A percentile compares a stretch with the other conserved stretches of the same genome.
phyloP scores from a whole-genome alignment of 2,329 filamentous ascomycete species.

The Corinectria fuckeliana region DNA sequence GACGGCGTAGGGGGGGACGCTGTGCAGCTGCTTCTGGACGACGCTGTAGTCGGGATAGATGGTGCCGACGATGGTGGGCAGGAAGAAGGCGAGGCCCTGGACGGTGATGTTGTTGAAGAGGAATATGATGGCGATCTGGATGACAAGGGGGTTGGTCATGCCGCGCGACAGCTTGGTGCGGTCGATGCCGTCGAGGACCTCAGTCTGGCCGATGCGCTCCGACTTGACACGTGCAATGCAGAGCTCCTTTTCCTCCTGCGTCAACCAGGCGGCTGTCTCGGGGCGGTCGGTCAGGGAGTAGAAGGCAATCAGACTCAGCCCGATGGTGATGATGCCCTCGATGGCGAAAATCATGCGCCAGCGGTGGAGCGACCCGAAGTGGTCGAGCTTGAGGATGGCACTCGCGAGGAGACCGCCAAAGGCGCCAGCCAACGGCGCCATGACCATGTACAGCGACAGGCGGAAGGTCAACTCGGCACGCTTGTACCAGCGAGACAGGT shows the following conservation, averaged over 20 bases:
- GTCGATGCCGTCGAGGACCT: slow-evolving; percentile 68
- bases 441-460: slow-evolving; percentile 69
- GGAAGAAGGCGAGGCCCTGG: slow-evolving; percentile 70
- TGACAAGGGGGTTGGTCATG: slow-evolving; percentile 63
- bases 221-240: slow-evolving; percentile 66
- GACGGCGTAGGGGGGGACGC: slow-evolving; percentile 69
- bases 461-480: slow-evolving; percentile 68
- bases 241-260: slow-evolving; percentile 66
- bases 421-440: slow-evolving; percentile 69
- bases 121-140: slow-evolving; percentile 64
- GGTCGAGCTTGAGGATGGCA: slow-evolving; percentile 64
- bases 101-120: slow-evolving; percentile 71
- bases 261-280: slow-evolving; percentile 69
- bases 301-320: slow-evolving; percentile 63
- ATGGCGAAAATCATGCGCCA: slow-evolving; percentile 78
- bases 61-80: slow-evolving; percentile 67
- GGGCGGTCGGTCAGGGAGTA: slow-evolving; percentile 71
- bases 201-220: slow-evolving; percentile 65
- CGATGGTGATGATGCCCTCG: slow-evolving; percentile 67
- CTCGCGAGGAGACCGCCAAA: slow-evolving; percentile 70
- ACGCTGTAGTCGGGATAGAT: slow-evolving; percentile 66
- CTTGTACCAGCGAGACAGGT: slow-evolving; percentile 68
- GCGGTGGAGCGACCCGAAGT: slow-evolving; percentile 59
- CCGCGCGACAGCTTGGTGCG: slow-evolving; percentile 63
- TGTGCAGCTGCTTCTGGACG: slow-evolving; percentile 68